These are phyloP conservation scores for Gyromitra esculenta DNA, from an alignment of 2,329 filamentous ascomycete genomes.

Conservation along the genomic window DNA sequence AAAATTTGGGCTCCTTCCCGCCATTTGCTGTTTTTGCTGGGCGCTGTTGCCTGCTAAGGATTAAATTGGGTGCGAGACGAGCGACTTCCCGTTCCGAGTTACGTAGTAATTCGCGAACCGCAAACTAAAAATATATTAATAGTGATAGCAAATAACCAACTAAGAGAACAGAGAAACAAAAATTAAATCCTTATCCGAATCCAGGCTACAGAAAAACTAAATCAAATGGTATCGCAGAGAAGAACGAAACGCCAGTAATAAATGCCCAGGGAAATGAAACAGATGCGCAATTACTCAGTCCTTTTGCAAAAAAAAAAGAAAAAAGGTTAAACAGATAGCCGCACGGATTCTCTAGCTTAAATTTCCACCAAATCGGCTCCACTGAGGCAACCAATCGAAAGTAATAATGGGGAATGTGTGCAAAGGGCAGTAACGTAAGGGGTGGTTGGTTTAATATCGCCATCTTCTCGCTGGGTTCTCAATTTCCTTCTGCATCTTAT, in stretches of 20 bases:
- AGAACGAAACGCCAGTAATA: neutral
- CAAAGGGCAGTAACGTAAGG: constrained; percentile 2
- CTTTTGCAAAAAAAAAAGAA: neutral
- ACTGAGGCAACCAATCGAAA: neutral
- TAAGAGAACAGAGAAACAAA: neutral
- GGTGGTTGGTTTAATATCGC: neutral
- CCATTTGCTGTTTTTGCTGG: too few relatives aligned
- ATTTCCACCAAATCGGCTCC: neutral
- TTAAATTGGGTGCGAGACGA: too few relatives aligned
- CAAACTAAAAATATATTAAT: neutral
- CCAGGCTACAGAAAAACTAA: neutral
- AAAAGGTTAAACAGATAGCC: neutral
- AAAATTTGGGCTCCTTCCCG: too few relatives aligned
- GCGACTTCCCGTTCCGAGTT: too few relatives aligned
- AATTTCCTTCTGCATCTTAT: constrained; percentile 58
- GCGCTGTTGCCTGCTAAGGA: too few relatives aligned
- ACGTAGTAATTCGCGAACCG: too few relatives aligned
- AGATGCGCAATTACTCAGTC: neutral
- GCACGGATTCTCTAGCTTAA: neutral
- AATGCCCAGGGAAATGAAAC: neutral
- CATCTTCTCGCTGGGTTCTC: neutral
- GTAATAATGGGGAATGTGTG: neutral
- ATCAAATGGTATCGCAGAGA: neutral
- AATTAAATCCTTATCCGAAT: neutral
- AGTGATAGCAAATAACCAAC: neutral